phyloP scores from a whole-genome alignment of 2,329 filamentous ascomycete species.

The Pyricularia sp. region DNA sequence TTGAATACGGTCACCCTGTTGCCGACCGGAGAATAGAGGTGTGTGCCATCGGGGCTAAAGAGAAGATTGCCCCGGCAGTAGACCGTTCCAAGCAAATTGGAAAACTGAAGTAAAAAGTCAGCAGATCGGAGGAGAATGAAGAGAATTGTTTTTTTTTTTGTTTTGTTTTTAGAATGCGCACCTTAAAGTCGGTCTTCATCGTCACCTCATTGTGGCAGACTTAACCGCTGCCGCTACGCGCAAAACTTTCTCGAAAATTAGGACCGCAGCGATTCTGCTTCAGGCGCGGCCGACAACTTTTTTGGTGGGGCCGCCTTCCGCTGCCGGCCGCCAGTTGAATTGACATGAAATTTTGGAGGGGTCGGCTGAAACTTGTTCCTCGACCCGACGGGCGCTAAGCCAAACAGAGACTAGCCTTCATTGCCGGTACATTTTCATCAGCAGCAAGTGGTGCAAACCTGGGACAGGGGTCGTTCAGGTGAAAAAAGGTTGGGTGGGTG shows the following conservation, averaged over 20 bases:
- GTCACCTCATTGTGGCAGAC: slow-evolving; percentile 26
- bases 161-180: slow-evolving; percentile 26
- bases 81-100: slow-evolving; percentile 94
- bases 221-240: background rate
- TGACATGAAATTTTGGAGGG: slow-evolving; percentile 7
- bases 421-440: background rate
- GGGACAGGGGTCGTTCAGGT: slow-evolving; percentile 1
- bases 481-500: background rate
- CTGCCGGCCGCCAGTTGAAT: background rate
- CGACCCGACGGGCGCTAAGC: slow-evolving; percentile 9
- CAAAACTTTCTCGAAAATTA: background rate
- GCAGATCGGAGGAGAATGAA: too few species aligned
- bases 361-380: slow-evolving; percentile 27
- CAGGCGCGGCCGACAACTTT: background rate
- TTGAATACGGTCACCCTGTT: slow-evolving; percentile 96
- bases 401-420: background rate
- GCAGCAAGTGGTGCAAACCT: background rate
- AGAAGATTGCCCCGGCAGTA: slow-evolving; percentile 97
- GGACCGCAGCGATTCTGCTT: background rate
- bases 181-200: slow-evolving; percentile 99
- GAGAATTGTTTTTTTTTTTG: too few species aligned
- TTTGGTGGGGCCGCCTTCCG: slow-evolving; percentile 6
- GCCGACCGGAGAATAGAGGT: slow-evolving; percentile 90
- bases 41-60: slow-evolving; percentile 93
- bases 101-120: slow-evolving; percentile 55